These are phyloP conservation scores for Trametes sp. DNA, from an alignment of 1,284 basidiomycete genomes.

Conservation along the genomic window DNA sequence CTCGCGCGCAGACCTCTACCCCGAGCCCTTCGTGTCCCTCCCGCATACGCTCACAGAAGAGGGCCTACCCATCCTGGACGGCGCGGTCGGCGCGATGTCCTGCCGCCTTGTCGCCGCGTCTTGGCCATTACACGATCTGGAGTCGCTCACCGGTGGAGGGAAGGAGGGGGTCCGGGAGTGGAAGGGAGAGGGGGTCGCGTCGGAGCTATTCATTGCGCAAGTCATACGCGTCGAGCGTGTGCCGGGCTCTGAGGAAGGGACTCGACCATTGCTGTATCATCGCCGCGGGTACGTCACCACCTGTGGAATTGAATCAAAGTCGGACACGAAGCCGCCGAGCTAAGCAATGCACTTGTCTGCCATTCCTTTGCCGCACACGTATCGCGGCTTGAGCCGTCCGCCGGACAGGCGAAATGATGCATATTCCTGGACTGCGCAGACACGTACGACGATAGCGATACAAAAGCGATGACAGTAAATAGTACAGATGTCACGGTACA, in stretches of 20 bases:
- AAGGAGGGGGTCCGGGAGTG: constrained; percentile 26
- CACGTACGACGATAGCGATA: constrained; percentile 30
- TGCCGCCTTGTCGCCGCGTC: constrained; percentile 45
- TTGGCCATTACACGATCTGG: constrained; percentile 47
- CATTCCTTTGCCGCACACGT: neutral
- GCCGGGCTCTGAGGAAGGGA: constrained; percentile 31
- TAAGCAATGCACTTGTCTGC: constrained; percentile 6
- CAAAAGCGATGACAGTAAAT: constrained; percentile 24
- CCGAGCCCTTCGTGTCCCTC: constrained; percentile 58
- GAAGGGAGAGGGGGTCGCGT: constrained; percentile 45
- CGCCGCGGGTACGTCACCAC: constrained; percentile 53
- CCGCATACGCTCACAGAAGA: constrained; percentile 55
- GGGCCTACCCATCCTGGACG: constrained; percentile 62
- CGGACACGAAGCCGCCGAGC: constrained; percentile 15
- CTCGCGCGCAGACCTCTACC: constrained; percentile 68
- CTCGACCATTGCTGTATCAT: constrained; percentile 56
- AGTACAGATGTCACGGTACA: constrained; percentile 12
- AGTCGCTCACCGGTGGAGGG: constrained; percentile 30
- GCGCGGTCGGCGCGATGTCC: constrained; percentile 66
- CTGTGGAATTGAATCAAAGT: constrained; percentile 27
- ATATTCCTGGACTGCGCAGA: constrained; percentile 5
- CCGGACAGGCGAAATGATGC: too few species aligned
- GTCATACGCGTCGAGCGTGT: constrained; percentile 54
- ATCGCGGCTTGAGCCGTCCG: too few species aligned
- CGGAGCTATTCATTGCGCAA: constrained; percentile 57